Base-by-base conservation (phyloP, 805 yeast species). In the Barnettozyma vustinii region DNA sequence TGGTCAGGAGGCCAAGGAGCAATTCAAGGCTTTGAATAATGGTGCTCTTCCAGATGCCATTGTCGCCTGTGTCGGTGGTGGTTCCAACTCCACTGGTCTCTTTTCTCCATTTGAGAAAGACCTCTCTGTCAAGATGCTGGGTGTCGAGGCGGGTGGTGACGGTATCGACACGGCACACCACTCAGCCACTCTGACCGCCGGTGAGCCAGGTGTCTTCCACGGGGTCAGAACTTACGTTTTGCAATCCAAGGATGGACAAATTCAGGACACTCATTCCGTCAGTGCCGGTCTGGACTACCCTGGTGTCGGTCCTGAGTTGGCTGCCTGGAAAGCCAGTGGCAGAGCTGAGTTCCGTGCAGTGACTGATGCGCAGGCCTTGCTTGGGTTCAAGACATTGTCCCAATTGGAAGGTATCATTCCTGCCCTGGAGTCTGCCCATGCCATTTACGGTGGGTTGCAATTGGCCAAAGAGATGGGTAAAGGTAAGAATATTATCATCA, bases 51-150 rank as follows among this genome's bases (percentile, higher is more conserved):
- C 99, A 43, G 87, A 94, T 62, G 89, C 91, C 18, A 81, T 94
- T 39, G 97, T 94, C 53, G 99, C 99, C 2, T 94, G 99, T 76
- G 99, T 94, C 45, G 99, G 99, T 62, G 99, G 99, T 63, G 99
- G 99, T 48, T 89, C 97, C 18, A 94, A 94, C 76, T 84, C 96
- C 45, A 81, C 95, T 30, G 99, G 99, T 67, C 81, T 92, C 79
- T 94, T 94, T 69, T 83, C 89, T 20, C 97, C 98, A 47, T 94
- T 94, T 64, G 95, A 89, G 65, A 73, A 87, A 16, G 97, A 90
- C 65, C 56, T 65, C 15, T 72, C 79, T 9, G 99, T 94, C 41
- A 80, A 79, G 63, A 73, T 94, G 64, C 71, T 91, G 27, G 99
- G 99, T 67, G 89, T 91, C 52, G 99, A 94, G 73, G 99, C 99